Evolutionary conservation across 345 rosid species (phyloP).

Genomic region (Acer campestre): DNA sequence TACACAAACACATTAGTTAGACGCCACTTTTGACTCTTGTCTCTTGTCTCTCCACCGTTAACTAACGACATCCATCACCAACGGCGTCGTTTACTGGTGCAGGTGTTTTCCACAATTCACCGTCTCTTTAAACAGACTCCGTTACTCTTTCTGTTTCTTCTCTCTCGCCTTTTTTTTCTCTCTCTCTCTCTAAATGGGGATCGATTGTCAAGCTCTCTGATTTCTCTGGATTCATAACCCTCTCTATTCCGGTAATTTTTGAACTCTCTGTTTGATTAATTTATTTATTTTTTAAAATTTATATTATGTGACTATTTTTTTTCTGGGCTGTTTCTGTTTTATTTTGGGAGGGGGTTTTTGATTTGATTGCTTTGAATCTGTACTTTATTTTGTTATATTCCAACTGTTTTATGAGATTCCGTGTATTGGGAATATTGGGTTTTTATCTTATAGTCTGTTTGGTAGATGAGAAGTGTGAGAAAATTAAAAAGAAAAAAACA

Average conservation of each 20-base stretch:
- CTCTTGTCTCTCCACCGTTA: conserved; percentile 30
- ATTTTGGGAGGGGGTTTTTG: not conserved
- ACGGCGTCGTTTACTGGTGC: conserved; percentile 31
- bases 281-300: not conserved
- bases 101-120: conserved; percentile 23
- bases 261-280: conserved; percentile 13
- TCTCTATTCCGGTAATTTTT: conserved; percentile 40
- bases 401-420: conserved; percentile 22
- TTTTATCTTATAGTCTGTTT: conserved; percentile 1
- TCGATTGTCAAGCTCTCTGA: conserved; percentile 34
- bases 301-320: conserved; percentile 15
- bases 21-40: conserved; percentile 43
- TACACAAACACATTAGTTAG: not conserved
- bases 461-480: conserved; percentile 24
- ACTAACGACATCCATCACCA: conserved; percentile 34
- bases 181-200: conserved; percentile 33
- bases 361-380: conserved; percentile 36
- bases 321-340: conserved; percentile 21
- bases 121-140: conserved; percentile 46
- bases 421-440: conserved; percentile 26
- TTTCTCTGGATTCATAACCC: conserved; percentile 39
- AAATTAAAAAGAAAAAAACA: conserved; percentile 13
- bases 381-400: conserved; percentile 22
- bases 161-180: conserved; percentile 19
- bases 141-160: conserved; percentile 7